Conservation (phyloP, 2,329 filamentous ascomycete genomes). For the Torrubiellomyces zombiae region DNA sequence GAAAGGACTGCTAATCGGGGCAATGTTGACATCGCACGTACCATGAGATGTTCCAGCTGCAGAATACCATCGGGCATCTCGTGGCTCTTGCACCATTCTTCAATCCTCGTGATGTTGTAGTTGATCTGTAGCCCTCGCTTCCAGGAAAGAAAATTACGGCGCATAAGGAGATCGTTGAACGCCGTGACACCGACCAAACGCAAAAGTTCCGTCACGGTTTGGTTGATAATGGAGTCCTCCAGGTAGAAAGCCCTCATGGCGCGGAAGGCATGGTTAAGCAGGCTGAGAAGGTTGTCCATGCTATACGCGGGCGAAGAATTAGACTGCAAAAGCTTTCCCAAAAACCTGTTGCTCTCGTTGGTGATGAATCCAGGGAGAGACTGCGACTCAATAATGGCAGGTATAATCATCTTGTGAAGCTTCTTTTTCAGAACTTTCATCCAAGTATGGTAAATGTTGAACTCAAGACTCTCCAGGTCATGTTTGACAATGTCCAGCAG, state of each 20-base stretch:
- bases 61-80: conserved; percentile 98
- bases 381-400: conserved; percentile 96
- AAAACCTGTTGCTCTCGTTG: conserved; percentile 94
- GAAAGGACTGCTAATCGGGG: conserved; percentile 1
- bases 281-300: conserved; percentile 94
- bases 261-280: conserved; percentile 93
- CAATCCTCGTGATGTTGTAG: conserved; percentile 98
- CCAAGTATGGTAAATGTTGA: conserved; percentile 99
- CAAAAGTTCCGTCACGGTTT: conserved; percentile 87
- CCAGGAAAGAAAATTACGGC: conserved; percentile 96
- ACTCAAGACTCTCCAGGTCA: conserved; percentile 92
- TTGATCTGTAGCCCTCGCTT: conserved; percentile 99
- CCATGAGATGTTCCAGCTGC: conserved; percentile 95
- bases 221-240: conserved; percentile 88
- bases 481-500: conserved; percentile 98
- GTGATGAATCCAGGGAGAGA: conserved; percentile 96
- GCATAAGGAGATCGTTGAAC: conserved; percentile 96
- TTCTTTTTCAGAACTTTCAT: conserved; percentile 99
- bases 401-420: conserved; percentile 98
- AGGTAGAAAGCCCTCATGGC: conserved; percentile 98
- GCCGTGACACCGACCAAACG: conserved; percentile 90
- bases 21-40: conserved; percentile 18
- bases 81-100: conserved; percentile 99
- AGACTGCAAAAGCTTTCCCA: conserved; percentile 85
- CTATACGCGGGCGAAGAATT: conserved; percentile 91